Percentiles rank a stretch among this genome's conserved stretches.
phyloP scores from a whole-genome alignment of 208 protist species.

The Trypanosoma boissoni region DNA sequence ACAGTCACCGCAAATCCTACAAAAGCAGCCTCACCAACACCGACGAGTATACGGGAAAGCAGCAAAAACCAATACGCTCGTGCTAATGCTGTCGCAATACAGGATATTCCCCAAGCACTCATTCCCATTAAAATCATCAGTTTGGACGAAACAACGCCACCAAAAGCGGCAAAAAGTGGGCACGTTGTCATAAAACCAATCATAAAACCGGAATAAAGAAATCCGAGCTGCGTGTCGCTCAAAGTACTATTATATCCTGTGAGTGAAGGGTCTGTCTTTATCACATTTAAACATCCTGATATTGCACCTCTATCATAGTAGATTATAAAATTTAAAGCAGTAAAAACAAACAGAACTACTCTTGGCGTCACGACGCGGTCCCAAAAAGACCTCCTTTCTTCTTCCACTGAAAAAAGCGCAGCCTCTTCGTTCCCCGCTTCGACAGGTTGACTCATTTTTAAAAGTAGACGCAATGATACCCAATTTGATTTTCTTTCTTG shows the following conservation, averaged over 20 bases:
- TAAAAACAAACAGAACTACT: constrained; percentile 52
- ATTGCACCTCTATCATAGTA: constrained; percentile 84
- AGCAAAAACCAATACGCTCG: constrained; percentile 52
- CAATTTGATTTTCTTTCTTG: no score
- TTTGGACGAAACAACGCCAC: constrained; percentile 28
- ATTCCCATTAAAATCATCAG: constrained; percentile 58
- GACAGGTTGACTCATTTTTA: no score
- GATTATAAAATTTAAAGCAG: constrained; percentile 68
- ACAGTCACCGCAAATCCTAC: constrained; percentile 77
- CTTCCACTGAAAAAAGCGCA: not conserved
- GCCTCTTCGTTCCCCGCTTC: not conserved
- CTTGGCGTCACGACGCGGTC: constrained; percentile 25
- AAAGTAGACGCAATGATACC: no score
- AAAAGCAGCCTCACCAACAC: constrained; percentile 82
- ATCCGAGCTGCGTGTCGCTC: constrained; percentile 48
- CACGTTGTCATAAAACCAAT: constrained; percentile 71
- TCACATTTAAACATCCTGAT: constrained; percentile 36
- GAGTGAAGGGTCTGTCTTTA: constrained; percentile 41
- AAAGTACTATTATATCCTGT: constrained; percentile 6
- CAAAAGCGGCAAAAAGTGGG: constrained; percentile 62
- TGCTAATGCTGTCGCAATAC: constrained; percentile 42
- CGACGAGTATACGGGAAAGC: constrained; percentile 50
- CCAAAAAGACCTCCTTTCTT: not conserved
- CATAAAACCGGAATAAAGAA: constrained; percentile 77
- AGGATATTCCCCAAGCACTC: constrained; percentile 50